Conservation (phyloP, 164 flowering plant species). For the Tinospora cordifolia region DNA sequence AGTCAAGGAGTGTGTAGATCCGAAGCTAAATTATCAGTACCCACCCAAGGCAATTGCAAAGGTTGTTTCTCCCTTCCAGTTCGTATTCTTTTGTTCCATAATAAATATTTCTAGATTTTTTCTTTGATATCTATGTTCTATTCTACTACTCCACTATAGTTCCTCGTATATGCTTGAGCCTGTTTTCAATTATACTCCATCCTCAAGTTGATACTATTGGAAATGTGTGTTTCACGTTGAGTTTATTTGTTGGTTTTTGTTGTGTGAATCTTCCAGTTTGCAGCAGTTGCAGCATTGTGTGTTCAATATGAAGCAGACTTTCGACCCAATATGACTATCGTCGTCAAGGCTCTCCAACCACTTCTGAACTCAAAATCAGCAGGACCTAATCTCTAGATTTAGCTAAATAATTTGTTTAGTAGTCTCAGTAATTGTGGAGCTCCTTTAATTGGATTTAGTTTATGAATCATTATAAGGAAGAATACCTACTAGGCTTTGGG, state of each 20-base stretch:
- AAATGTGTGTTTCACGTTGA: too few species aligned
- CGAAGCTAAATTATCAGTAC: constrained; percentile 36
- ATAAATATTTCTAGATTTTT: neutral
- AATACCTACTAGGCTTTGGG: too few species aligned
- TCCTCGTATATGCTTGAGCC: too few species aligned
- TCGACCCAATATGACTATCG: constrained; percentile 46
- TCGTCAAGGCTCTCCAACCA: constrained; percentile 43
- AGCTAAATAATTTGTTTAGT: neutral
- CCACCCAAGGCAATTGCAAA: constrained; percentile 47
- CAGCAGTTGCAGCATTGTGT: constrained; percentile 46
- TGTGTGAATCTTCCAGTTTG: constrained; percentile 25
- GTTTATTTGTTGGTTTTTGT: neutral
- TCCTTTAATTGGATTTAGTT: neutral
- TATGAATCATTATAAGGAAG: neutral
- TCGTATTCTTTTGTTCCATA: neutral
- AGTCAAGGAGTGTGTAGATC: constrained; percentile 46
- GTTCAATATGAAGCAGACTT: constrained; percentile 46
- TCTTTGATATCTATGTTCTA: neutral
- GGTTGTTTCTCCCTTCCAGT: constrained; percentile 20
- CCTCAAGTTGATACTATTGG: too few species aligned
- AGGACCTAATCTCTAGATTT: constrained; percentile 17
- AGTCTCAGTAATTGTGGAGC: neutral
- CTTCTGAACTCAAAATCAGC: constrained; percentile 33
- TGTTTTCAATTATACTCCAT: too few species aligned
- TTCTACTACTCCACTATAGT: neutral